Conservation (phyloP, 306 rosid species). For the Coriaria nepalensis region DNA sequence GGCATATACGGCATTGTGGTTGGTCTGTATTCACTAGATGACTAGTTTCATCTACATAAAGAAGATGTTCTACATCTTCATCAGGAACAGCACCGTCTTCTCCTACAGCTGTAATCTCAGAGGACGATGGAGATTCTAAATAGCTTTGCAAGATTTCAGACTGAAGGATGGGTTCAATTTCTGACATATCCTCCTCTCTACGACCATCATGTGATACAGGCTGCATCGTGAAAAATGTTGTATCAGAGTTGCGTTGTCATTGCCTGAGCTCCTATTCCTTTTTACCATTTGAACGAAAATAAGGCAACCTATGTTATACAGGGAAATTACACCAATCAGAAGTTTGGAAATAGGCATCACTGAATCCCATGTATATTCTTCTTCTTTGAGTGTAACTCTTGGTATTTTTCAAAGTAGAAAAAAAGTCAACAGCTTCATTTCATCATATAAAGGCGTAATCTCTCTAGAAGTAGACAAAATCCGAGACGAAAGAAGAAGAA, state of each 20-base stretch:
- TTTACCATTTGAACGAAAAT: conserved; percentile 46
- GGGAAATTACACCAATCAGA: conserved; percentile 11
- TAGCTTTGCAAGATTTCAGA: conserved; percentile 25
- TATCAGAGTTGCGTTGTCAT: conserved; percentile 38
- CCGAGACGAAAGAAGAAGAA: too few species aligned
- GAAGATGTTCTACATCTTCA: conserved; percentile 33
- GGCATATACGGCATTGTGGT: conserved; percentile 90
- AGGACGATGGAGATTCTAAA: conserved; percentile 42
- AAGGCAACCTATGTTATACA: conserved; percentile 32
- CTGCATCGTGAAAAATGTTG: conserved; percentile 55
- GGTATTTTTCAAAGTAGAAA: too few species aligned
- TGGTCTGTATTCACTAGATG: conserved; percentile 59
- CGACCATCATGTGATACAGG: conserved; percentile 52
- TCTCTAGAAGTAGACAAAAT: too few species aligned
- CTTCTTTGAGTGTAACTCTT: too few species aligned
- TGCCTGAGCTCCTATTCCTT: conserved; percentile 30
- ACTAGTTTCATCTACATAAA: conserved; percentile 32
- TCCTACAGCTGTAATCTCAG: conserved; percentile 53
- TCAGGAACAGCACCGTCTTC: conserved; percentile 18
- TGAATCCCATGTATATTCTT: neutral
- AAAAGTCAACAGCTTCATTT: too few species aligned
- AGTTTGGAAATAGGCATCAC: neutral
- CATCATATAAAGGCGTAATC: too few species aligned
- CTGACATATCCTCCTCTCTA: conserved; percentile 40
- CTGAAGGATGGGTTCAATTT: conserved; percentile 69